Evolutionary conservation across 176 grass and related monocot genomes (phyloP).

Genomic region (Neostapfia colusana): DNA sequence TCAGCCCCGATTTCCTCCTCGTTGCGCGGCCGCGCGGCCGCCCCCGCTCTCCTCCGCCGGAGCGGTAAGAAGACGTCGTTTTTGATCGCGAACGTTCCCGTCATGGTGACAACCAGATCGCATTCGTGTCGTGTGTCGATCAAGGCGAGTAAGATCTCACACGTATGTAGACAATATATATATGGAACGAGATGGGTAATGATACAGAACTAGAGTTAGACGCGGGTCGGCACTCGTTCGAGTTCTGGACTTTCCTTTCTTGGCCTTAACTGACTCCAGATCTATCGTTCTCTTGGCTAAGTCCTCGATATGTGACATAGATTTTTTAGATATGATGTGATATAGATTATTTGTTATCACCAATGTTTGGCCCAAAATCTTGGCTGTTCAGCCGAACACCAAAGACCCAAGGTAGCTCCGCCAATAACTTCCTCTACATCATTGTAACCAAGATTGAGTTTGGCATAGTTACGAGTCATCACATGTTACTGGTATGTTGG

Average conservation of each 20-base stretch:
- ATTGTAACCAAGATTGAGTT: too few species aligned
- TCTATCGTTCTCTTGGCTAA: too few species aligned
- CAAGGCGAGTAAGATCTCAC: neutral
- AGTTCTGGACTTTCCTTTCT: neutral
- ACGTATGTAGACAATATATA: neutral
- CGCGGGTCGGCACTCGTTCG: neutral
- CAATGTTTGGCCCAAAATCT: too few species aligned
- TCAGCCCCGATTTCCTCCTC: neutral
- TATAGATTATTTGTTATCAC: too few species aligned
- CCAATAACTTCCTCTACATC: too few species aligned
- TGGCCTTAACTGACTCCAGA: neutral
- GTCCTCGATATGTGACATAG: too few species aligned
- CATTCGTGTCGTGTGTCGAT: neutral
- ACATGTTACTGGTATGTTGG: too few species aligned
- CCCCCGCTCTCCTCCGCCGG: constrained; percentile 1
- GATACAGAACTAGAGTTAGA: too few species aligned
- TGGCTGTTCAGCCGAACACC: too few species aligned
- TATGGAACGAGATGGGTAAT: neutral
- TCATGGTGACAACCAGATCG: neutral
- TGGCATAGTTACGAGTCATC: too few species aligned
- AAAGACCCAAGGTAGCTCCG: too few species aligned
- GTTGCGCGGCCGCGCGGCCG: neutral
- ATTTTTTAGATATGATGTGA: too few species aligned
- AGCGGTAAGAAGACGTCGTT: neutral
- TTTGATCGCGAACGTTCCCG: neutral